phyloP scores from a whole-genome alignment of 768 basidiomycete genomes.

The Agaricus bisporus region DNA sequence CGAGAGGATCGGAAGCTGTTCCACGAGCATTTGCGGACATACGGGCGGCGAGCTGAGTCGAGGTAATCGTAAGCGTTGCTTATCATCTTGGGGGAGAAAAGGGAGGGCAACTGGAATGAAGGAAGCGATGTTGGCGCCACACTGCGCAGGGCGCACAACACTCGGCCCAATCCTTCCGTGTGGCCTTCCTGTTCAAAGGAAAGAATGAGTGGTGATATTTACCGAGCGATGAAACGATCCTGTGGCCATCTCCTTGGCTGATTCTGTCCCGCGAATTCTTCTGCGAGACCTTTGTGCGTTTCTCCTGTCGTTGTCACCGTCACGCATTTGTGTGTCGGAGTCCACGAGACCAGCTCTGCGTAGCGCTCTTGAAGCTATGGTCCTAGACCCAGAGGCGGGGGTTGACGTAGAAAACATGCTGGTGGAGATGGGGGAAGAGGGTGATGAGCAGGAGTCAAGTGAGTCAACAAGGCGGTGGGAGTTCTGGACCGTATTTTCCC shows the following conservation, averaged over 20 bases:
- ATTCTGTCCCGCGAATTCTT: conserved; percentile 54
- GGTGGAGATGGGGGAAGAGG: conserved; percentile 5
- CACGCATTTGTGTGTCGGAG: conserved; percentile 71
- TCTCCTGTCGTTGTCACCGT: conserved; percentile 56
- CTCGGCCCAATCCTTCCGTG: conserved; percentile 15
- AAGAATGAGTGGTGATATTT: conserved; percentile 47
- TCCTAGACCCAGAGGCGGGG: conserved; percentile 49
- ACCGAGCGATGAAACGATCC: conserved; percentile 48
- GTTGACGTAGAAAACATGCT: conserved; percentile 58
- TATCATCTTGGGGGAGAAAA: conserved; percentile 27
- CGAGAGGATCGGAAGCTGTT: conserved; percentile 45
- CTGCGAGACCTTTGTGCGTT: conserved; percentile 57
- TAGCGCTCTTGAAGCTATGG: conserved; percentile 55
- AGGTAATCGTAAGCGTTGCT: conserved; percentile 30
- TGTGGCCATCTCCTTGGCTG: conserved; percentile 47
- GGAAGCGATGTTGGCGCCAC: conserved; percentile 16
- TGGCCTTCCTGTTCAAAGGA: conserved; percentile 21
- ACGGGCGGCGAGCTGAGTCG: conserved; percentile 27
- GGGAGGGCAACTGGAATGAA: conserved; percentile 31
- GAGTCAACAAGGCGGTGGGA: conserved; percentile 29
- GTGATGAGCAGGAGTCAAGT: conserved; percentile 18
- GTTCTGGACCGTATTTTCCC: conserved; percentile 16
- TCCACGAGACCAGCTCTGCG: conserved; percentile 73
- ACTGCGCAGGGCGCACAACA: not conserved
- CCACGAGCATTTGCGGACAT: conserved; percentile 28